Percentiles rank a stretch among this genome's conserved stretches.
Conservation (phyloP, 176 grass and related monocot species). For the Urochloa ruziziensis region DNA sequence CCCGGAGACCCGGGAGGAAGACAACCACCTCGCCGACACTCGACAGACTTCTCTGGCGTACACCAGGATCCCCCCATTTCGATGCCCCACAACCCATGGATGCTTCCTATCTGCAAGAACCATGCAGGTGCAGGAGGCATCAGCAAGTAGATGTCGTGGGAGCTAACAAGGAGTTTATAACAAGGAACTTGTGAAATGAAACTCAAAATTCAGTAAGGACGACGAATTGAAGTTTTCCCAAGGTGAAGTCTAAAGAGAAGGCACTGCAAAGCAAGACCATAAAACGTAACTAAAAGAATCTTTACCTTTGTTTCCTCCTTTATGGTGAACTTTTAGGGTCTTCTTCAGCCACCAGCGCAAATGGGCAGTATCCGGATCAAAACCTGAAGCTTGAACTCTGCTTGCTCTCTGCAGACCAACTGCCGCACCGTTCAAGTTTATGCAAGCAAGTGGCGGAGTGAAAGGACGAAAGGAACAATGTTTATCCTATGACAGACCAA, state of each 20-base stretch:
- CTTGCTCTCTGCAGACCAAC: constrained; percentile 14
- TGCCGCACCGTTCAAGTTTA: neutral
- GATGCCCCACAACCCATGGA: constrained; percentile 69
- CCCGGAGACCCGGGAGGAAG: constrained; percentile 65
- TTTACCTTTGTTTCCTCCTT: constrained; percentile 22
- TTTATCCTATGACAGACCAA: constrained; percentile 24
- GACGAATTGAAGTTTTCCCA: neutral
- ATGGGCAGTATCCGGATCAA: neutral
- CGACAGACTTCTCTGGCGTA: constrained; percentile 27
- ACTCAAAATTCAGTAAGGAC: constrained; percentile 2
- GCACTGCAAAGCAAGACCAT: neutral
- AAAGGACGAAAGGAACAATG: neutral
- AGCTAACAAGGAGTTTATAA: neutral
- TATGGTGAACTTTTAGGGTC: neutral
- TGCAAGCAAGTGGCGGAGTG: neutral
- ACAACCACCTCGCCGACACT: constrained; percentile 78
- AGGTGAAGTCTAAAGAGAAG: too few relatives aligned
- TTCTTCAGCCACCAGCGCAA: constrained; percentile 5
- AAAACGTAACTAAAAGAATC: neutral
- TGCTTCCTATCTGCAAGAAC: neutral
- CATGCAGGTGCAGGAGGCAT: constrained; percentile 11
- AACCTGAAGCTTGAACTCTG: neutral
- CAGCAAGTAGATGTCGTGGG: neutral
- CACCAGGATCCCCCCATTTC: constrained; percentile 38
- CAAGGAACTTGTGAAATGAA: neutral